phyloP scores from a whole-genome alignment of 2,329 filamentous ascomycete species.

The Amphichorda felina region DNA sequence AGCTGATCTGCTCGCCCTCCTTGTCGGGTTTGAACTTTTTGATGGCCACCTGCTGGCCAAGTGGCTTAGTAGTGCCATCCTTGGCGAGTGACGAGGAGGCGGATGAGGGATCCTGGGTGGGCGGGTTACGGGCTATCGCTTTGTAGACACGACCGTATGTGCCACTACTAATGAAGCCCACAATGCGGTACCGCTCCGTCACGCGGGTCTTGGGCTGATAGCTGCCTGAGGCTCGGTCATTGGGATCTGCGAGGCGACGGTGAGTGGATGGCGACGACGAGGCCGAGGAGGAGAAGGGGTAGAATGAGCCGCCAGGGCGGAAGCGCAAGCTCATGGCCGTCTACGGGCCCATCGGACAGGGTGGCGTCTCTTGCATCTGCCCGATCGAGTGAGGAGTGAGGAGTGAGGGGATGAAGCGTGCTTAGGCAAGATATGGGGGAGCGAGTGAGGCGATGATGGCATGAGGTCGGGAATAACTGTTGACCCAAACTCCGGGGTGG shows the following conservation, averaged over 20 bases:
- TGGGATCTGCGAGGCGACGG: constrained; percentile 31
- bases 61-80: constrained; percentile 20
- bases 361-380: constrained; percentile 1
- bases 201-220: constrained; percentile 77
- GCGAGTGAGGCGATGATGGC: neutral
- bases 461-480: no score
- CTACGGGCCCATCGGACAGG: neutral
- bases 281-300: constrained; percentile 9
- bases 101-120: constrained; percentile 2
- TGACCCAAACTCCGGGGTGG: neutral
- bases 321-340: constrained; percentile 19
- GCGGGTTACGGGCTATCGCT: constrained; percentile 51
- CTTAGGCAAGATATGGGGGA: neutral
- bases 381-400: neutral
- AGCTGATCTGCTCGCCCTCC: constrained; percentile 87
- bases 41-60: constrained; percentile 76
- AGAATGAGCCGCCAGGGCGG: constrained; percentile 15
- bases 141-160: constrained; percentile 99
- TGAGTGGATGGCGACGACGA: constrained; percentile 18
- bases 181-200: constrained; percentile 86
- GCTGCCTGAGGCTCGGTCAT: constrained; percentile 26
- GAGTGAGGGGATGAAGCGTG: constrained; percentile 2
- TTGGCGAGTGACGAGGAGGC: neutral
- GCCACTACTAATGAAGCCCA: constrained; percentile 95
- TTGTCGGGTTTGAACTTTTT: constrained; percentile 99